Base-by-base conservation (phyloP, 352 stramenopile species). In the Globisporangium ultimum region DNA sequence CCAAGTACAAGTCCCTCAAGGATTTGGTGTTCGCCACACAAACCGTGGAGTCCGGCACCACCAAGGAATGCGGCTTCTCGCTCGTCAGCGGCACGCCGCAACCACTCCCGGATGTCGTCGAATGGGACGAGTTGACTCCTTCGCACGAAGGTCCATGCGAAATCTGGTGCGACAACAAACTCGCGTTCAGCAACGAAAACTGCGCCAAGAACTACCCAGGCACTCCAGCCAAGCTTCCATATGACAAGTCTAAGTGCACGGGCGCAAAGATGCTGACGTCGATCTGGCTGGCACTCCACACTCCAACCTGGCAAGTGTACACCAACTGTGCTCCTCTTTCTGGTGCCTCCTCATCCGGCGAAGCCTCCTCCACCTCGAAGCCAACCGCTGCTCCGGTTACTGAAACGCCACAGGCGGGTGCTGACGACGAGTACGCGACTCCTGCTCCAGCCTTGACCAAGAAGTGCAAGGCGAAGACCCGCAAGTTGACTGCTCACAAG, bases 61-160 rank as follows among this genome's bases (percentile, higher is more conserved):
- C 66, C 2, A 59, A 64, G 15, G 71, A 83, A 56, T 83, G 76
- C 21, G 76, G 2, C 14, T 32, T 32, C 24, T 32, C 24, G 24
- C 24, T 32, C 24, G 24, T 32, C 24, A 32, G 5, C 53, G 60
- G 68, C 1, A 51, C 14, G 10, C 66, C 67, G 32, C 63, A 64
- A 5, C 68, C 66, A 22, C 64, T 64, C 41, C 68, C 84, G 50
- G 69, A 81, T 58, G 68, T 65, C 46, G 28, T 61, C 57, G 78
- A 84, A 62, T 87, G 73, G 32, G 20, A 52, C 2, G 73, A 64
- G 42, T 69, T 76, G 45, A 76, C 70, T 14, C 46, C 61, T 0
- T 79, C 65, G 0, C 68, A 80, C 60, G n/a, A 76, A 17, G 76
- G 73, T 21, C 76, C 73, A 11, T 82, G 76, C 18, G 76, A 87